phyloP scores from a whole-genome alignment of 306 rosid species.

The Corylus heterophylla region DNA sequence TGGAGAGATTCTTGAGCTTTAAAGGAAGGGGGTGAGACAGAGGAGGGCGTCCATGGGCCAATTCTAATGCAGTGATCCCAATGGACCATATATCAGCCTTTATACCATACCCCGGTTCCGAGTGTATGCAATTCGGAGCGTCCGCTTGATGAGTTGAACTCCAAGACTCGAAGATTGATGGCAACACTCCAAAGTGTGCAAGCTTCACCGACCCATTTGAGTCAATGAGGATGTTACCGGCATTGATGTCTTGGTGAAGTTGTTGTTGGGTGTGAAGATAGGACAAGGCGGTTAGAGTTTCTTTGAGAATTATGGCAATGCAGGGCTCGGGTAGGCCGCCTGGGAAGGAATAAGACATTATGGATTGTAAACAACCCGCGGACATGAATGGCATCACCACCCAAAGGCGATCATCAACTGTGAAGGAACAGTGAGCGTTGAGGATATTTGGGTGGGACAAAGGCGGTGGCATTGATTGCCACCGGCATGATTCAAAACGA shows the following conservation, averaged over 20 bases:
- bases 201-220: conserved; percentile 49
- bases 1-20: conserved; percentile 48
- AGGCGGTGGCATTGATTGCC: too few species aligned
- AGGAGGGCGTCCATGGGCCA: conserved; percentile 71
- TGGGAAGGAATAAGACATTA: conserved; percentile 51
- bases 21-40: conserved; percentile 16
- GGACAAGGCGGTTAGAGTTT: conserved; percentile 46
- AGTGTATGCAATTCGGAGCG: conserved; percentile 61
- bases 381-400: conserved; percentile 79
- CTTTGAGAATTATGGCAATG: conserved; percentile 54
- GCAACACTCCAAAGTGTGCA: conserved; percentile 55
- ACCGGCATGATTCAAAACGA: conserved; percentile 26
- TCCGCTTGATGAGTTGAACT: conserved; percentile 11
- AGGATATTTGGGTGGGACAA: conserved; percentile 55
- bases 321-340: conserved; percentile 48
- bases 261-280: conserved; percentile 76
- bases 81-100: conserved; percentile 71
- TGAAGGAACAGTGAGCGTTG: conserved; percentile 64
- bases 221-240: conserved; percentile 62
- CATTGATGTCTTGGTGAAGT: conserved; percentile 66
- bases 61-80: conserved; percentile 66
- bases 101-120: conserved; percentile 14
- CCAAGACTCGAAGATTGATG: conserved; percentile 32
- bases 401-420: conserved; percentile 50
- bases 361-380: conserved; percentile 58